Base-by-base conservation (phyloP, 306 rosid species). In the Quercus wislizeni region DNA sequence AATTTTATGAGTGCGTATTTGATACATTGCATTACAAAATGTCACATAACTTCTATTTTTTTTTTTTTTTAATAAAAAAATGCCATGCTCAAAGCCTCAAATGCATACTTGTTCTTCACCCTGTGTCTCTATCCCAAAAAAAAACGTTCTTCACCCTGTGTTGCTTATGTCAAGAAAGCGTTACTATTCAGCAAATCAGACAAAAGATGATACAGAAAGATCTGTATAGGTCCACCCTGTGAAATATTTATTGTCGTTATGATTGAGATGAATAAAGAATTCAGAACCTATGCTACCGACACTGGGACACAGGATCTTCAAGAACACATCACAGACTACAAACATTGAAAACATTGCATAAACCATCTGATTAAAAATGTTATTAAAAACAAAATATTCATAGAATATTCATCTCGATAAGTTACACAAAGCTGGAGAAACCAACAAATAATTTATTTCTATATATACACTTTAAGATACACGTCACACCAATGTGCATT, bases 381-480 rank as follows among this genome's bases (percentile, higher is more conserved):
- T 49, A 80, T 41, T 41, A 63, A 67, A 56, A 28, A 5, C 11
- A 33, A 28, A 59, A 18, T 21, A 25, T 59, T 18, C 28, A 21
- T 25, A 1, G 65, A 59, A 67, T 19, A 67, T 10, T 69, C 54
- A 10, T 51, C 38, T 46, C 25, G 43, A 23, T 31, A 55, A 70
- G 79, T 71, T 63, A 61, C 69, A 35, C 17, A 58, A 18, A 21
- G 20, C 25, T 64, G 54, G 71, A 64, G 28, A 71, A 81, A 67
- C 69, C 69, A 59, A 84, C 79, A 6, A 75, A 80, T 33, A 73
- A 80, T 78, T 85, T 80, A 80, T 77, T 87, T 46, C 70, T 49
- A 76, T 83, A 82, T 85, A 31, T 83, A 87, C 91, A 87, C 62
- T 27, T 52, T 27, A 56, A 28, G 71, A 49, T 79, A 85, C 81